A percentile compares a stretch with the other conserved stretches of the same genome.
These are phyloP conservation scores for Wallacemonas sp. DNA, from an alignment of 208 protist species.

Conservation along the genomic window DNA sequence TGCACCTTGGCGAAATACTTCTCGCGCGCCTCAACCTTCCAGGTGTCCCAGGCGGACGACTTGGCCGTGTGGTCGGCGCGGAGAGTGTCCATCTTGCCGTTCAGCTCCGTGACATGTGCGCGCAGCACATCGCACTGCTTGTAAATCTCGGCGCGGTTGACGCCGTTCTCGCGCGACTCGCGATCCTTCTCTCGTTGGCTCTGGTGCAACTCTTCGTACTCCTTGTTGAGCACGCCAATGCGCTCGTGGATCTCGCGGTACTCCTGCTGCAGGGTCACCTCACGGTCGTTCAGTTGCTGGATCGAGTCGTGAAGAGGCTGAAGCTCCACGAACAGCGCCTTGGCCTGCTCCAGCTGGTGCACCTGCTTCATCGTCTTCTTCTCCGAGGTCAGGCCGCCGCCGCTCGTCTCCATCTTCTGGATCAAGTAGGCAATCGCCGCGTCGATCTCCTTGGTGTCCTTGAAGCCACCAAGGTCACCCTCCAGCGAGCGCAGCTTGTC, in stretches of 20 bases:
- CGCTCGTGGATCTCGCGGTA: constrained; percentile 77
- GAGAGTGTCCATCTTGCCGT: constrained; percentile 53
- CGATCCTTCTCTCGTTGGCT: constrained; percentile 56
- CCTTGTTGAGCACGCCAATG: constrained; percentile 59
- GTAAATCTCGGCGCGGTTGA: constrained; percentile 48
- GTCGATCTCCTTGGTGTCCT: constrained; percentile 67
- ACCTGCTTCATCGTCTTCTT: constrained; percentile 52
- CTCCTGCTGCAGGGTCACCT: constrained; percentile 73
- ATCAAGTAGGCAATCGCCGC: constrained; percentile 66
- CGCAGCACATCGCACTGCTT: constrained; percentile 59
- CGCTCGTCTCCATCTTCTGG: constrained; percentile 79
- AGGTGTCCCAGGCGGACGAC: constrained; percentile 57
- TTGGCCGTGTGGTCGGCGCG: constrained; percentile 42
- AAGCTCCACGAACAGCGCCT: constrained; percentile 60
- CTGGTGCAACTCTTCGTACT: constrained; percentile 59
- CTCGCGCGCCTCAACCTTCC: constrained; percentile 56
- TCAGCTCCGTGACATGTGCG: constrained; percentile 36
- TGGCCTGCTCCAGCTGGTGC: constrained; percentile 69
- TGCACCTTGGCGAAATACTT: constrained; percentile 67
- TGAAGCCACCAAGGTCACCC: constrained; percentile 66
- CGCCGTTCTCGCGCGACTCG: constrained; percentile 38
- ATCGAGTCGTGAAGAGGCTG: constrained; percentile 73
- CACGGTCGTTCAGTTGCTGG: constrained; percentile 55
- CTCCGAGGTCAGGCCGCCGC: constrained; percentile 64
- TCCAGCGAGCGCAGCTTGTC: constrained; percentile 57